Evolutionary conservation across 331 rosid genomes (phyloP).

Genomic region (Dryas integrifolia): DNA sequence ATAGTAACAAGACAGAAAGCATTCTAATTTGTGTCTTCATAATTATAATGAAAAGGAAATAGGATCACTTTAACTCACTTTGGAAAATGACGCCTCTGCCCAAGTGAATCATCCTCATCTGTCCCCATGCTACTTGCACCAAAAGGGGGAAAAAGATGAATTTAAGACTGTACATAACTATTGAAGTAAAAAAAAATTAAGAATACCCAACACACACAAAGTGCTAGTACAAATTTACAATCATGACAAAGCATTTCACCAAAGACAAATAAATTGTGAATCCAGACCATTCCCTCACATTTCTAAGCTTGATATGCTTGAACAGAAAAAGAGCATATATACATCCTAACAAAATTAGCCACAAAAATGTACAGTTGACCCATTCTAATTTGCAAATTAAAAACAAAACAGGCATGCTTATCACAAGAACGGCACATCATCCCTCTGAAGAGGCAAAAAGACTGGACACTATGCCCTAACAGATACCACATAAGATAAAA

Average conservation of each 20-base stretch:
- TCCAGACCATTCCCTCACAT: not conserved
- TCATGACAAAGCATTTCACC: not conserved
- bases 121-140: constrained; percentile 40
- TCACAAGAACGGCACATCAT: not conserved
- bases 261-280: not conserved
- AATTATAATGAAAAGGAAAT: constrained; percentile 17
- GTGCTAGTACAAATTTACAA: not conserved
- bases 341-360: not conserved
- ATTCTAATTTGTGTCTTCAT: constrained; percentile 9
- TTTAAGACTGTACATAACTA: not conserved
- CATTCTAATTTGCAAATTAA: constrained; percentile 1
- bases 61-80: constrained; percentile 52
- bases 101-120: constrained; percentile 40
- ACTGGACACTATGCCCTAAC: not conserved
- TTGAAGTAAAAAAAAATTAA: not conserved
- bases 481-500: not conserved
- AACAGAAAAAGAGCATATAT: not conserved
- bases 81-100: constrained; percentile 62
- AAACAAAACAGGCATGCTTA: not conserved
- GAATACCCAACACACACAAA: not conserved
- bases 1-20: not conserved
- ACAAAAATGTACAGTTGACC: not conserved
- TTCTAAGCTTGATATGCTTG: not conserved
- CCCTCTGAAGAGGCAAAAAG: not conserved
- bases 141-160: constrained; percentile 4